Conservation (phyloP, 805 yeast species). For the Wickerhamomyces hampshirensis region DNA sequence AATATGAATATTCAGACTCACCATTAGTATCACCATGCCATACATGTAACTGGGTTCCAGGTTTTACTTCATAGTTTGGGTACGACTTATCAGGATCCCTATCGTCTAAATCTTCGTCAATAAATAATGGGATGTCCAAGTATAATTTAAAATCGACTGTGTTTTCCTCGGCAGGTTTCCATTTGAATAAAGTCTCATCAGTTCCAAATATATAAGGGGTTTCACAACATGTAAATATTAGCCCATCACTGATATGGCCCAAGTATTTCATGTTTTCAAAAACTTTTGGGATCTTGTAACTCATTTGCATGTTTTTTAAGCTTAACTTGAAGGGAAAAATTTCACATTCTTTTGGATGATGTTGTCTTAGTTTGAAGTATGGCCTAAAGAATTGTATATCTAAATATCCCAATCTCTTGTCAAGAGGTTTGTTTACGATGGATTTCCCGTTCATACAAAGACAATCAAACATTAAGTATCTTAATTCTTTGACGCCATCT, state of each 20-base stretch:
- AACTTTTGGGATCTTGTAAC: constrained; percentile 74
- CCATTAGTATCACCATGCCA: constrained; percentile 79
- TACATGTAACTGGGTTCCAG: constrained; percentile 58
- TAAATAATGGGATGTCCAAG: constrained; percentile 51
- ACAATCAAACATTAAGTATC: constrained; percentile 89
- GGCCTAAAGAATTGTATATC: constrained; percentile 80
- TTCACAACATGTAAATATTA: constrained; percentile 86
- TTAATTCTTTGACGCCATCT: constrained; percentile 55
- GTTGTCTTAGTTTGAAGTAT: constrained; percentile 60
- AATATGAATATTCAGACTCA: constrained; percentile 53
- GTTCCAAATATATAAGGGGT: constrained; percentile 88
- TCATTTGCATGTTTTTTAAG: constrained; percentile 82
- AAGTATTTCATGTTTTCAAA: constrained; percentile 65
- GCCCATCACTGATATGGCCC: constrained; percentile 89
- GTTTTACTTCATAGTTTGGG: constrained; percentile 76
- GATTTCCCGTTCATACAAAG: constrained; percentile 74
- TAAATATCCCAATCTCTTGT: constrained; percentile 82
- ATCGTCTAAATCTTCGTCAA: constrained; percentile 54
- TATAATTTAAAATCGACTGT: constrained; percentile 82
- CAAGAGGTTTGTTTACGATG: constrained; percentile 65
- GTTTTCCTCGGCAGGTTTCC: constrained; percentile 97
- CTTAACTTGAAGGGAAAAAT: constrained; percentile 82
- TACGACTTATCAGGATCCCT: constrained; percentile 72
- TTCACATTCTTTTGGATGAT: constrained; percentile 68
- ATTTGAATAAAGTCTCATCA: constrained; percentile 78